Percentiles rank a stretch among this genome's conserved stretches.
Conservation (phyloP, 495 filamentous ascomycete genomes). For the Podospora australis region DNA sequence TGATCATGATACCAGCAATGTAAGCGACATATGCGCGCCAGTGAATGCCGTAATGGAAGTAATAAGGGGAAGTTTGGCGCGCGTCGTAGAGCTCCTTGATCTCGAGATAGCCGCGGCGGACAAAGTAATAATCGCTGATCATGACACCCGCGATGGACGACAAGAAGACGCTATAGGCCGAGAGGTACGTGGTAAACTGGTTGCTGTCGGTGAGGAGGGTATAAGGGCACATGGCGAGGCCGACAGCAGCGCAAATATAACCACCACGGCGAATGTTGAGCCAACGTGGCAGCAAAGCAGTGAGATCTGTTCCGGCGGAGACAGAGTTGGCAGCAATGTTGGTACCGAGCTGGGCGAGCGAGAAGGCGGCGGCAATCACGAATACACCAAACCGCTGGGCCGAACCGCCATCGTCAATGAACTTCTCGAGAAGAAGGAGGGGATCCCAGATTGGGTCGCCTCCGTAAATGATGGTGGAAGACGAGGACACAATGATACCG, state of each 20-base stretch:
- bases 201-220: conserved; percentile 71
- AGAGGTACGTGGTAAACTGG: conserved; percentile 91
- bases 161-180: conserved; percentile 92
- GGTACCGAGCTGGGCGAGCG: conserved; percentile 82
- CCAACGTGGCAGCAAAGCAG: conserved; percentile 78
- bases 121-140: conserved; percentile 82
- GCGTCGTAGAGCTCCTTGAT: conserved; percentile 75
- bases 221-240: conserved; percentile 87
- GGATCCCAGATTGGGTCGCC: conserved; percentile 81
- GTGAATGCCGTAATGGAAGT: conserved; percentile 64
- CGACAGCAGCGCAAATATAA: conserved; percentile 79
- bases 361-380: conserved; percentile 74
- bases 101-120: conserved; percentile 76
- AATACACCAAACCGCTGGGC: conserved; percentile 84
- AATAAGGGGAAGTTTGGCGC: conserved; percentile 61
- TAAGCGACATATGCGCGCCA: conserved; percentile 83
- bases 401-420: conserved; percentile 67
- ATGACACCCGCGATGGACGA: conserved; percentile 90
- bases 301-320: conserved; percentile 86
- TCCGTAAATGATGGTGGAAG: conserved; percentile 69
- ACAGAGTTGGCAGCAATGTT: conserved; percentile 93
- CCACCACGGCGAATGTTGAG: conserved; percentile 86
- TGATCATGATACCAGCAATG: conserved; percentile 80
- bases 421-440: conserved; percentile 63
- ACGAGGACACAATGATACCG: conserved; percentile 88